Base-by-base conservation (phyloP, 805 yeast genomes). In the Debaryomyces tyrocola region DNA sequence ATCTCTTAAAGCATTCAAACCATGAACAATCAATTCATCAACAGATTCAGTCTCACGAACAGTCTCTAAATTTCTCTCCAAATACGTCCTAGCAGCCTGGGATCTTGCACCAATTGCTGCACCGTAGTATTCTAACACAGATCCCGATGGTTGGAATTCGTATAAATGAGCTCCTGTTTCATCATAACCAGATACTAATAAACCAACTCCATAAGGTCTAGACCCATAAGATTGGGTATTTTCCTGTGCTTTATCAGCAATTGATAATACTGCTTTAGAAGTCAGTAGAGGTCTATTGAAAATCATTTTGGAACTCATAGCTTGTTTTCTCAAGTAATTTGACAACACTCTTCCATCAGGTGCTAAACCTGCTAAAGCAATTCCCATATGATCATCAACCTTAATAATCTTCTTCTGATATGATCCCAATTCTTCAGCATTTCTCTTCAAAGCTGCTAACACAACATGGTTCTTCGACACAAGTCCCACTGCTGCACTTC, bases 71-170 rank as follows among this genome's bases (percentile, higher is more conserved):
- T 85, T 85, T 63, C 96, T 84, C 69, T 94, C 99, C 63, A 94
- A 73, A 58, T 90, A 94, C 2, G 99, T 94, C 73, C 96, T 83
- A 12, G 97, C 97, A 42, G 98, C 98, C 70, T 94, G 99, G 2
- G 98, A 92, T 63, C 99, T 82, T 8, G 99, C 98, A 40, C 99
- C 99, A 60, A 94, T 90, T 33, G 99, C 96, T 10, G 97, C 84
- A 31, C 96, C 98, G 56, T 79, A 82, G 63, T 91, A 87, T 67
- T 94, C 98, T 58, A 90, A 75, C 18, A 87, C 94, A 20, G 92
- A 84, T 2, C 99, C 99, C 7, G 96, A 85, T 14, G 99, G 99
- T 64, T 88, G 92, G 70, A 94, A 94, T 73, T 94, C 99, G 66
- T 82, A 84, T 52, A 94, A 71, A 67, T 94, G 99, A 7, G 98